Base-by-base conservation (phyloP, 805 yeast species). In the Starmerella apicola region DNA sequence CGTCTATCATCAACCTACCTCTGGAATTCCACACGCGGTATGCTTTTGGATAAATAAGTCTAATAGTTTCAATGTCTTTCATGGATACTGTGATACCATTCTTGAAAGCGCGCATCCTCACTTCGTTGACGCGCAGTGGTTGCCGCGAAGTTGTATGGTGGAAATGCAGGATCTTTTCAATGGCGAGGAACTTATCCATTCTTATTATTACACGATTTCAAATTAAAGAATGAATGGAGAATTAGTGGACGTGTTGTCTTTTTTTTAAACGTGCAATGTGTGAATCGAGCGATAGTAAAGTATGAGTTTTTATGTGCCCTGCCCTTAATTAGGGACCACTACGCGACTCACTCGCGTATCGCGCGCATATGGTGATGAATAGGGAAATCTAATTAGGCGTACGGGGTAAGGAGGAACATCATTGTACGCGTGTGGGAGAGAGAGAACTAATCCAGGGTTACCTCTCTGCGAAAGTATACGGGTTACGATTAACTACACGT, bases 141-240 rank as follows among this genome's bases (percentile, higher is more conserved):
- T 41, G 43, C 4, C 46, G 39, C 20, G 49, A 24, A 9, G 51
- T 47, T 17, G 49, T 46, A 26, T 55, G 45, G 35, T 49, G 52
- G 38, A 48, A 46, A 25, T 43, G 43, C 23, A 50, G 39, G 9
- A 47, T 38, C 18, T 47, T 38, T 26, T 55, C 59, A 12, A 55
- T 43, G 16, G 56, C 52, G 10, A 34, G 33, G 23, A 55, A 49
- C 5, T 48, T 36, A 10, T 42, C 41, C 51, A 49, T 47, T n/a
- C n/a, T n/a, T n/a, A n/a, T n/a, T n/a, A n/a, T n/a, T n/a, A n/a
- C n/a, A n/a, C n/a, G n/a, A n/a, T n/a, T n/a, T n/a, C n/a, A n/a
- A n/a, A n/a, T n/a, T n/a, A n/a, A n/a, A n/a, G n/a, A n/a, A n/a
- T n/a, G n/a, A n/a, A n/a, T n/a, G n/a, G n/a, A n/a, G n/a, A n/a